Conservation (phyloP, 805 yeast species). For the Lipomyces kockii region DNA sequence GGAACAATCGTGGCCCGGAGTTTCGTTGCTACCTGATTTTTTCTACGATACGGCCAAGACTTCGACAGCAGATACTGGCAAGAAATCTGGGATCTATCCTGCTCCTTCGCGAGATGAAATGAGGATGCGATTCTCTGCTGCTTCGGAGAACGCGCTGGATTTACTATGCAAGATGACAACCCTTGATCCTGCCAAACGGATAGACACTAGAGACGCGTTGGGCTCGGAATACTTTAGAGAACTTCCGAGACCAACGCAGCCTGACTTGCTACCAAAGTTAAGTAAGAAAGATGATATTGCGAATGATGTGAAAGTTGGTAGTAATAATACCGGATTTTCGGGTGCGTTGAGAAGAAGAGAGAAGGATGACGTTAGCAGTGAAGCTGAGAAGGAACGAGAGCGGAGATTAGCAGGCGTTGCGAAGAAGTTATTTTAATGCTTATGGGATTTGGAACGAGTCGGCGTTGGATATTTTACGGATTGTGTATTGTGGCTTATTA, state of each 20-base stretch:
- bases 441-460: background rate
- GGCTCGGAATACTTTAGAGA: conserved; percentile 74
- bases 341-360: conserved; percentile 4
- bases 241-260: conserved; percentile 29
- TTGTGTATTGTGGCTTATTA: too few relatives aligned
- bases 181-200: conserved; percentile 89
- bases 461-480: background rate
- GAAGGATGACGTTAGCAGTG: conserved; percentile 4
- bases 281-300: conserved; percentile 1
- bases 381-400: conserved; percentile 5
- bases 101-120: conserved; percentile 81
- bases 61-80: conserved; percentile 17
- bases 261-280: conserved; percentile 29
- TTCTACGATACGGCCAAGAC: conserved; percentile 60
- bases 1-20: conserved; percentile 89
- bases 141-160: conserved; percentile 81
- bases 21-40: conserved; percentile 79
- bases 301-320: conserved; percentile 12
- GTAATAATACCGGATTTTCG: conserved; percentile 14
- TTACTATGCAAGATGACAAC: conserved; percentile 55
- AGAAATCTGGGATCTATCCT: conserved; percentile 30
- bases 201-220: conserved; percentile 91
- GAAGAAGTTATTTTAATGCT: conserved; percentile 5
- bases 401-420: conserved; percentile 18
- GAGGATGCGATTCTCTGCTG: conserved; percentile 65